Percentiles rank a stretch among this genome's conserved stretches.
Conservation (phyloP, 1,284 basidiomycete genomes). For the Stereum hirsutum region DNA sequence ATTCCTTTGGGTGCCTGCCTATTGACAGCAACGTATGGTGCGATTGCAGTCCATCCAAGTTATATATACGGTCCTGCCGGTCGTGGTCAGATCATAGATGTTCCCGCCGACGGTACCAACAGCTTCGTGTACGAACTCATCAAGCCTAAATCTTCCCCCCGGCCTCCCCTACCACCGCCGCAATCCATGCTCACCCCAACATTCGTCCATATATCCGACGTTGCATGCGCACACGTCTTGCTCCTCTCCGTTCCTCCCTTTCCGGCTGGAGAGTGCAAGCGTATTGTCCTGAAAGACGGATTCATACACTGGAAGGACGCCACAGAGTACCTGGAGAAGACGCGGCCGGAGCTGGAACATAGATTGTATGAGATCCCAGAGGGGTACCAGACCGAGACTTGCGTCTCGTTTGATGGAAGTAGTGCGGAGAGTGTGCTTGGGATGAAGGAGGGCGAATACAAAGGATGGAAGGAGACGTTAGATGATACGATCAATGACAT, state of each 20-base stretch:
- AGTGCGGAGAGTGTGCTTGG: not conserved
- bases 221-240: not conserved
- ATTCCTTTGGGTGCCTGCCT: not conserved
- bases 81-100: not conserved
- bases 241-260: not conserved
- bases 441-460: not conserved
- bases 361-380: not conserved
- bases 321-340: not conserved
- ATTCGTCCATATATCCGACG: conserved; percentile 1
- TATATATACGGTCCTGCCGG: conserved; percentile 1
- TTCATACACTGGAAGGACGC: not conserved
- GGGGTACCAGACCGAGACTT: not conserved
- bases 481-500: not conserved
- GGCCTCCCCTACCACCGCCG: no score
- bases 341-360: not conserved
- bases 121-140: conserved; percentile 1
- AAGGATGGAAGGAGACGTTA: conserved; percentile 2
- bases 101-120: not conserved
- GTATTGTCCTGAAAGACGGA: not conserved
- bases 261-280: not conserved
- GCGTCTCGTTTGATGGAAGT: not conserved
- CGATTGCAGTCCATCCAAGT: not conserved
- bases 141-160: no score
- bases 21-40: not conserved
- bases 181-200: not conserved